phyloP scores from a whole-genome alignment of 2,329 filamentous ascomycete genomes.

The Aspergillus sp. region DNA sequence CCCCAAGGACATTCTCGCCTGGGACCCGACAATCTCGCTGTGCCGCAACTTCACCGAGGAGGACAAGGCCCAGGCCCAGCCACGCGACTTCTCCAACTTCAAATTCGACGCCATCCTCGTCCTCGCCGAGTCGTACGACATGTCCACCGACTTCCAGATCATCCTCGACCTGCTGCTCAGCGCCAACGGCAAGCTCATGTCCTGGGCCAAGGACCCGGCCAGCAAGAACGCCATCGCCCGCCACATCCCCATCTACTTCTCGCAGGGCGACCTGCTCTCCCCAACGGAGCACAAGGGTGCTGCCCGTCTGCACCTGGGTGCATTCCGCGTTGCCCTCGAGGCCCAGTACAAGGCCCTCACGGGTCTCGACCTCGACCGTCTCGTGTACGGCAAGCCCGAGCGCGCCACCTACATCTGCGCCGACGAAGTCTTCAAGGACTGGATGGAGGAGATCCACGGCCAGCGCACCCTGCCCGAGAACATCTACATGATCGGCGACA shows the following conservation, averaged over 20 bases:
- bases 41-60: constrained; percentile 67
- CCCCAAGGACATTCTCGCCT: constrained; percentile 72
- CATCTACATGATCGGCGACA: constrained; percentile 76
- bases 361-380: constrained; percentile 70
- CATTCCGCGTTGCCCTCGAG: constrained; percentile 72
- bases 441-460: constrained; percentile 75
- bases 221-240: constrained; percentile 44
- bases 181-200: constrained; percentile 66
- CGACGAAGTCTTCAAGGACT: constrained; percentile 68
- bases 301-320: constrained; percentile 70
- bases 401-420: constrained; percentile 76
- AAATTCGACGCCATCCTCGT: constrained; percentile 75
- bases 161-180: constrained; percentile 71
- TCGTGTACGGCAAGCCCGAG: constrained; percentile 75
- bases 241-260: constrained; percentile 74
- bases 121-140: constrained; percentile 72
- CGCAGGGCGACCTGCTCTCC: constrained; percentile 64
- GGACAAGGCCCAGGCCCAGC: constrained; percentile 66
- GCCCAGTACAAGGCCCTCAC: constrained; percentile 65
- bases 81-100: constrained; percentile 69
- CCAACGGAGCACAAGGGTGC: constrained; percentile 62
- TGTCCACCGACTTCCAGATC: constrained; percentile 73
- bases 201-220: constrained; percentile 62
- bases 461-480: constrained; percentile 68
- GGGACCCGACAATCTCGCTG: constrained; percentile 67